phyloP scores from a whole-genome alignment of 495 filamentous ascomycete genomes.

The Talaromyces thailandensis region DNA sequence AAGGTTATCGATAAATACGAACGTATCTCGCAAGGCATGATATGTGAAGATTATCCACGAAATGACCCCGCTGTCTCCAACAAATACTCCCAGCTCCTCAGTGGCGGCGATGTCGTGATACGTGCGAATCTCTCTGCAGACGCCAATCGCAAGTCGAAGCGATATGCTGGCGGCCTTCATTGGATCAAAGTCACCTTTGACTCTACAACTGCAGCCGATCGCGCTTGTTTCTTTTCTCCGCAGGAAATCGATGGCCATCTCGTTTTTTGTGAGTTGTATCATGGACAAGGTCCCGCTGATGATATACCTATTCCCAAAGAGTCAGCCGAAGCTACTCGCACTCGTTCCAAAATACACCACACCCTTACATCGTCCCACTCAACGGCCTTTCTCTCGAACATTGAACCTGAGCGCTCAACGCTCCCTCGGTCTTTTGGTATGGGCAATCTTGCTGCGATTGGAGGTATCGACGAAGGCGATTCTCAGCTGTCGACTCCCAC shows the following conservation, averaged over 20 bases:
- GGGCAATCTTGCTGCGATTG: slow-evolving; percentile 22
- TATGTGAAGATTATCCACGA: slow-evolving; percentile 86
- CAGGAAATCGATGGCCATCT: slow-evolving; percentile 67
- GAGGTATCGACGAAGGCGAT: slow-evolving; percentile 16
- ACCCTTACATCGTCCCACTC: slow-evolving; percentile 21
- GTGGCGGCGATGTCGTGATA: slow-evolving; percentile 53
- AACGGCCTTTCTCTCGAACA: slow-evolving; percentile 29
- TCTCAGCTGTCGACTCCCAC: slow-evolving; percentile 35
- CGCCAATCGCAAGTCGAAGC: slow-evolving; percentile 67
- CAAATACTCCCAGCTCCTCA: slow-evolving; percentile 49
- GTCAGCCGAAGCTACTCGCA: slow-evolving; percentile 22
- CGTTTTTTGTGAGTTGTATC: slow-evolving; percentile 70
- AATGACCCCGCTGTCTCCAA: slow-evolving; percentile 39
- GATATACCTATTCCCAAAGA: slow-evolving; percentile 51
- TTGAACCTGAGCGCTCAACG: slow-evolving; percentile 30
- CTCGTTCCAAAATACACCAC: slow-evolving; percentile 5
- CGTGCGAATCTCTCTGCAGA: slow-evolving; percentile 51
- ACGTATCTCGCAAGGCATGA: slow-evolving; percentile 58
- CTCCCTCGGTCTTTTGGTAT: slow-evolving; percentile 38
- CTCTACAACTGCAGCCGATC: slow-evolving; percentile 66
- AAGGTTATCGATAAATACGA: slow-evolving; percentile 82
- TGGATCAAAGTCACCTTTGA: slow-evolving; percentile 96
- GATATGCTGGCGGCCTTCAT: slow-evolving; percentile 66
- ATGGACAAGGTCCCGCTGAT: slow-evolving; percentile 56
- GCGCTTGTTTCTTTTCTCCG: slow-evolving; percentile 65